Evolutionary conservation across 2,329 filamentous ascomycete species (phyloP).

Genomic region (Ceratocystis smalleyi): DNA sequence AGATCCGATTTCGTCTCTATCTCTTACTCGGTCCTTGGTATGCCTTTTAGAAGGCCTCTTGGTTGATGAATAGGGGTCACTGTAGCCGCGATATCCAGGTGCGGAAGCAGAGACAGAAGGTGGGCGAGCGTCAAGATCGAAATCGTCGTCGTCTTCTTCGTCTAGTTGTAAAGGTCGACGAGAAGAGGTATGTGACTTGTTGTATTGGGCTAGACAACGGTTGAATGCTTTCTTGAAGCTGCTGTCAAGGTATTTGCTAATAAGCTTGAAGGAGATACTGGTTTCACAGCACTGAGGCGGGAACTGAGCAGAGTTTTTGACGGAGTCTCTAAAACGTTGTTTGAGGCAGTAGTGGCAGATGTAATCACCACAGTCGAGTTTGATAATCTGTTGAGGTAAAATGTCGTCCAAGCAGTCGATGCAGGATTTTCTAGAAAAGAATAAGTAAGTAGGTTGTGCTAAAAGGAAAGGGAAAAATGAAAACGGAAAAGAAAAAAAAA

Average conservation of each 20-base stretch:
- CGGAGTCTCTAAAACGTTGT: slow-evolving; percentile 57
- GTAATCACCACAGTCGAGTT: slow-evolving; percentile 61
- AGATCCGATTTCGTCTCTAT: slow-evolving; percentile 15
- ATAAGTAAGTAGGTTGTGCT: slow-evolving; percentile 2
- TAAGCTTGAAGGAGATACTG: slow-evolving; percentile 59
- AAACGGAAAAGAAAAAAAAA: neutral
- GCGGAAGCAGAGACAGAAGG: neutral
- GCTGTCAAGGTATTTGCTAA: slow-evolving; percentile 56
- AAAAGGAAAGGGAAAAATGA: slow-evolving; percentile 1
- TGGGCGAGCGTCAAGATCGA: neutral
- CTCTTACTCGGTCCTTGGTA: slow-evolving; percentile 6
- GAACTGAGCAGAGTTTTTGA: slow-evolving; percentile 67
- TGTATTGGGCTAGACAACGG: slow-evolving; percentile 61
- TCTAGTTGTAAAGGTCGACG: slow-evolving; percentile 6
- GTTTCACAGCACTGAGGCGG: slow-evolving; percentile 65
- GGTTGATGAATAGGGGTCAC: neutral
- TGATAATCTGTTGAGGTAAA: slow-evolving; percentile 46
- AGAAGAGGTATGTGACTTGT: neutral
- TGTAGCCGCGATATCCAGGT: slow-evolving; percentile 7
- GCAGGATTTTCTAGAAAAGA: slow-evolving; percentile 47
- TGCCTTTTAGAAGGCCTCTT: neutral
- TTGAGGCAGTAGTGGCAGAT: slow-evolving; percentile 69
- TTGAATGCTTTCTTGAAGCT: slow-evolving; percentile 71
- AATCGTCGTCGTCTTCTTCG: slow-evolving; percentile 10
- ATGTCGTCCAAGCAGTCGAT: slow-evolving; percentile 57